A percentile compares a stretch with the other conserved stretches of the same genome.
phyloP scores from a whole-genome alignment of 75 land plant genomes.

The Cupressus sempervirens region DNA sequence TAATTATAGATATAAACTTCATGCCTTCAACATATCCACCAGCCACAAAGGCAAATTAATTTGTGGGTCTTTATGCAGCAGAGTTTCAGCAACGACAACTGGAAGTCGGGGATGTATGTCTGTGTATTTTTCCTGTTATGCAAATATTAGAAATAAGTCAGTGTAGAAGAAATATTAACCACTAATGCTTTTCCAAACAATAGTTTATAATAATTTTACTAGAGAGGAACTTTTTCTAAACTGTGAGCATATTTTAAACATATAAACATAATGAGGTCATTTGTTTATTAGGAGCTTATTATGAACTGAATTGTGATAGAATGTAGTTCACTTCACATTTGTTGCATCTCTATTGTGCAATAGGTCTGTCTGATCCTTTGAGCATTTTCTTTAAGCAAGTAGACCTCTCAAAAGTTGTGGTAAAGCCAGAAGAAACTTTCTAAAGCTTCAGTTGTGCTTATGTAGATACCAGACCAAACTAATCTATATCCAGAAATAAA shows the following conservation, averaged over 20 bases:
- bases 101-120: conserved; percentile 66
- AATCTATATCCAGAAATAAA: background rate
- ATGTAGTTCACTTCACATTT: background rate
- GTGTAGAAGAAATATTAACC: background rate
- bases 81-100: conserved; percentile 80
- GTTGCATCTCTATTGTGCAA: background rate
- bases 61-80: conserved; percentile 69
- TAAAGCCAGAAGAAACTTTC: background rate
- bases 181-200: background rate
- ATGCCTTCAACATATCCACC: conserved; percentile 85
- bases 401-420: background rate
- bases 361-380: background rate
- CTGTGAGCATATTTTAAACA: conserved; percentile 27
- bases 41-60: conserved; percentile 96
- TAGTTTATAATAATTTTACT: conserved; percentile 16
- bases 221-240: conserved; percentile 48
- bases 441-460: background rate
- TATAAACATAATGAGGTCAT: background rate
- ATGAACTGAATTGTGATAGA: too few species aligned
- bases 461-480: background rate
- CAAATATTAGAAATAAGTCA: background rate
- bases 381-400: background rate
- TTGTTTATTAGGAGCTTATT: background rate
- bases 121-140: conserved; percentile 66
- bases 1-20: background rate